Percentiles rank a stretch among this genome's conserved stretches.
Conservation (phyloP, 2,329 filamentous ascomycete genomes). For the Arthrinium phaeospermum region DNA sequence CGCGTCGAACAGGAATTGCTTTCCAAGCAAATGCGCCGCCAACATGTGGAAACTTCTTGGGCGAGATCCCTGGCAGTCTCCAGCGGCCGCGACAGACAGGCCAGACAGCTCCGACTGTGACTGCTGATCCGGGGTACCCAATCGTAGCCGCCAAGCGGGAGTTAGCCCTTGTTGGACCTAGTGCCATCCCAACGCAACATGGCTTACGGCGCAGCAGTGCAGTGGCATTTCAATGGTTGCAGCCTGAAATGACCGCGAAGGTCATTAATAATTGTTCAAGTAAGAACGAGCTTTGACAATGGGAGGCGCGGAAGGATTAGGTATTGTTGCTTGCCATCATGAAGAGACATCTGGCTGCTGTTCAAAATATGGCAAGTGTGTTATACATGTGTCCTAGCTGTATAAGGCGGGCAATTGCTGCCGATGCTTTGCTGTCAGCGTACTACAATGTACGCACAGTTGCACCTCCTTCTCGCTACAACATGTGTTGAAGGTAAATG, state of each 20-base stretch:
- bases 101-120: constrained; percentile 2
- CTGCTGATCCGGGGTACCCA: constrained; percentile 13
- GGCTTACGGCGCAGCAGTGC: neutral
- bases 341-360: neutral
- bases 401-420: neutral
- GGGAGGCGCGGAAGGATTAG: too few relatives aligned
- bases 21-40: neutral
- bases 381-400: neutral
- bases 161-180: neutral
- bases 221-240: neutral
- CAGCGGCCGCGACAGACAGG: neutral
- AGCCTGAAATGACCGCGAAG: neutral
- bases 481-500: neutral
- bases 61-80: neutral
- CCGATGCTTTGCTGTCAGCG: neutral
- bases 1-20: constrained; percentile 7
- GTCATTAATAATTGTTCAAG: neutral
- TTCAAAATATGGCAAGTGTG: neutral
- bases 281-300: neutral
- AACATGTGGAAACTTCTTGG: neutral
- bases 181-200: neutral
- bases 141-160: constrained; percentile 12
- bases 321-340: too few relatives aligned
- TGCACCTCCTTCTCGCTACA: neutral
- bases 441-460: neutral